Base-by-base conservation (phyloP, 345 rosid genomes). In the Sonneratia alba region DNA sequence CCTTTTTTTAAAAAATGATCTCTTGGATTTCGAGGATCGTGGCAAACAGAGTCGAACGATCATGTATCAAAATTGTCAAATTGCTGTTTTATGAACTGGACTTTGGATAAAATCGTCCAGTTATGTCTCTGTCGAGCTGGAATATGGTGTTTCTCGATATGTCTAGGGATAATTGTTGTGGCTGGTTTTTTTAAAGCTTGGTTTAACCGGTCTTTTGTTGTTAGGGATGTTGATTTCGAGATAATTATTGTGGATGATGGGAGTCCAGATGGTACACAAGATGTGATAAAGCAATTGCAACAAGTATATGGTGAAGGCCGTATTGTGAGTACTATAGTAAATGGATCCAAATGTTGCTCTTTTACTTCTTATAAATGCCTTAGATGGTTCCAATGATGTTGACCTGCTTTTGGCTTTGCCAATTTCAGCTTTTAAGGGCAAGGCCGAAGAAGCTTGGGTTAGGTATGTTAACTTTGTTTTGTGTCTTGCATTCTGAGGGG, bases 201-300 rank as follows among this genome's bases (percentile, higher is more conserved):
- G 49, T 45, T 45, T 45, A 45, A 45, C 49, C 5, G 0, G 0
- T 45, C 49, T 3, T 53, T 19, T 18, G 2, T 53, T 18, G n/a
- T 68, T 18, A 67, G 74, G 47, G 45, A 87, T 82, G 88, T 87
- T 38, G 90, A 95, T 74, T 92, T 90, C 70, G 98, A 95, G 82
- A 84, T 90, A 57, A 88, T 92, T 72, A 83, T 95, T 65, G 99
- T 95, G 77, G 99, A 95, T 72, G 99, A 92, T 77, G 97, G 98
- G 79, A 95, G 99, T 72, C 99, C 96, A 34, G 99, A 92, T 75
- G 99, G 93, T 53, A 94, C 98, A 36, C 98, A 95, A 71, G 98
- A 90, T 71, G 73, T 92, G 71, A 92, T 92, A 34, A 88, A 81
- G 74, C 94, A 95, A 63, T 79, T 95, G 71, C 98, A 92, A 80